Conservation (phyloP, 495 filamentous ascomycete species). For the Collariella sp. region DNA sequence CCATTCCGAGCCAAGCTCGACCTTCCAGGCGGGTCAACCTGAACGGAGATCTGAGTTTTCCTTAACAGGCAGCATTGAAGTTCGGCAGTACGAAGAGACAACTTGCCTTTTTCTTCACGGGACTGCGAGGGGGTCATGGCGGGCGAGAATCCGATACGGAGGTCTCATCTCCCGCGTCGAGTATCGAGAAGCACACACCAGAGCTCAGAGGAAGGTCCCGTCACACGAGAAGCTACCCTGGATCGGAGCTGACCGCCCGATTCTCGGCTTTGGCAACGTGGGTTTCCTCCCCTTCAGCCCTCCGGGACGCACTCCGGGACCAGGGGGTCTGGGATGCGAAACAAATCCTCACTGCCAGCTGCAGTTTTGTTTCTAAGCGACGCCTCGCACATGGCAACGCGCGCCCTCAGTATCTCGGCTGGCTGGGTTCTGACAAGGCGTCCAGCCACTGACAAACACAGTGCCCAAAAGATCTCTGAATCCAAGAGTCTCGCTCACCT, state of each 20-base stretch:
- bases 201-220: no score
- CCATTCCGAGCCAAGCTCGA: constrained; percentile 10
- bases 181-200: no score
- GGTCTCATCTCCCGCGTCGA: no score
- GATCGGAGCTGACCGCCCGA: background rate
- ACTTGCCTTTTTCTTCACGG: background rate
- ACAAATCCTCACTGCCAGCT: background rate
- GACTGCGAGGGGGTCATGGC: background rate
- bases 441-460: no score
- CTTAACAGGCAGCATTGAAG: background rate
- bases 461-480: background rate
- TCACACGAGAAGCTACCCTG: background rate
- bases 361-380: background rate
- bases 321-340: background rate
- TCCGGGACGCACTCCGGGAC: background rate
- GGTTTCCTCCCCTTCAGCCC: background rate
- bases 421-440: background rate
- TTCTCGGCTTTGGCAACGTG: background rate
- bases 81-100: background rate
- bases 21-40: background rate
- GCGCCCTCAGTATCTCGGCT: background rate
- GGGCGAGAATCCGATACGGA: no score
- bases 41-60: constrained; percentile 5
- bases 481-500: background rate
- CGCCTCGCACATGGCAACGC: background rate